Conservation (phyloP, 1,284 basidiomycete genomes). For the Mycena citricolor region DNA sequence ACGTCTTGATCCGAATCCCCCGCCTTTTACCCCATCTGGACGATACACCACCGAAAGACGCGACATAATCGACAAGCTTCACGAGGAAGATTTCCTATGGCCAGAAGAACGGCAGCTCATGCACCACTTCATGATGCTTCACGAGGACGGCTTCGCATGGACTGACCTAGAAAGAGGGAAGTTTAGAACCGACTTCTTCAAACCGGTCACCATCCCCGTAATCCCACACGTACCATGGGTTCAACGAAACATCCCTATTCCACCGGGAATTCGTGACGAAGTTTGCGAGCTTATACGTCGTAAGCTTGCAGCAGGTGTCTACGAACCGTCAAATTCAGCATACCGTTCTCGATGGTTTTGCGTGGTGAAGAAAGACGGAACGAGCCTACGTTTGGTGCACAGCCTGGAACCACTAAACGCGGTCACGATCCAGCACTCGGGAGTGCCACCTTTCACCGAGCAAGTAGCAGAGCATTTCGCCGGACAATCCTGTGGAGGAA, state of each 20-base stretch:
- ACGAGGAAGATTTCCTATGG: constrained; percentile 9
- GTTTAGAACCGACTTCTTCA: constrained; percentile 5
- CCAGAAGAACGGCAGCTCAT: constrained; percentile 11
- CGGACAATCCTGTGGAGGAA: constrained; percentile 27
- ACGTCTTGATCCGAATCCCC: neutral
- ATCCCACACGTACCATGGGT: constrained; percentile 13
- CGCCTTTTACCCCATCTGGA: constrained; percentile 2
- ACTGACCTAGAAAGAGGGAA: constrained; percentile 32
- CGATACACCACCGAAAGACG: constrained; percentile 7
- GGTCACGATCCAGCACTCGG: constrained; percentile 32
- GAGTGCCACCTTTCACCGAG: constrained; percentile 33
- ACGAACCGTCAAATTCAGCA: constrained; percentile 28
- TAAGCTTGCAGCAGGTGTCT: constrained; percentile 27
- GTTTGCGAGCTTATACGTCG: constrained; percentile 32
- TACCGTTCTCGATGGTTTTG: constrained; percentile 40
- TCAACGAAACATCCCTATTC: constrained; percentile 28
- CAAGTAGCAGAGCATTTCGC: too few relatives aligned
- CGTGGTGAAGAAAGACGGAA: constrained; percentile 27
- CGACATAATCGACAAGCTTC: constrained; percentile 1
- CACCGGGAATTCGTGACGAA: constrained; percentile 29
- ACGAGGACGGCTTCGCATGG: constrained; percentile 12
- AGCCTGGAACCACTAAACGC: constrained; percentile 34
- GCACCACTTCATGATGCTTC: constrained; percentile 14
- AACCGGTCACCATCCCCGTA: constrained; percentile 7
- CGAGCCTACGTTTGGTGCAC: constrained; percentile 28